A percentile compares a stretch with the other conserved stretches of the same genome.
Evolutionary conservation across 208 protist genomes (phyloP).

Genomic region (Trypanosoma rangeli): DNA sequence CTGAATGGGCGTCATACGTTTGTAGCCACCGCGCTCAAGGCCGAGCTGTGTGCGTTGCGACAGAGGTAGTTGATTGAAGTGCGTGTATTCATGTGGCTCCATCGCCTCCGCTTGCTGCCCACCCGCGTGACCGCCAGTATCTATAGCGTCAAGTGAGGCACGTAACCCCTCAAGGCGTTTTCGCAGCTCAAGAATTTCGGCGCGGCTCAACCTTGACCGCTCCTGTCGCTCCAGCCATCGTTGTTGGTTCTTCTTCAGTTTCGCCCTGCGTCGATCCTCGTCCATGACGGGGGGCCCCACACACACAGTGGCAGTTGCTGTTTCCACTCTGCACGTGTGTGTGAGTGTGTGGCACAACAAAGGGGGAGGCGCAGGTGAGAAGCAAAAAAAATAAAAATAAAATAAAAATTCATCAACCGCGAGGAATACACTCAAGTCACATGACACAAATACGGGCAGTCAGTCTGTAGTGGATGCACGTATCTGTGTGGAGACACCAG

Average conservation of each 20-base stretch:
- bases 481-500: constrained; percentile 16
- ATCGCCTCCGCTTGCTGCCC: background rate
- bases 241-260: constrained; percentile 53
- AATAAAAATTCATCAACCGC: too few species aligned
- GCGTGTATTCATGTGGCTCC: constrained; percentile 14
- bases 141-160: constrained; percentile 39
- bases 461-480: too few species aligned
- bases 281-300: constrained; percentile 25
- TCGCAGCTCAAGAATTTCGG: constrained; percentile 63
- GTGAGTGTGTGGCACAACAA: background rate
- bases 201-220: constrained; percentile 65
- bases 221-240: constrained; percentile 84
- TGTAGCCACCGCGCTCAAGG: constrained; percentile 91
- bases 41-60: constrained; percentile 91
- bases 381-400: too few species aligned
- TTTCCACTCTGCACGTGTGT: too few species aligned
- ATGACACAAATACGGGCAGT: too few species aligned
- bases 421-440: too few species aligned
- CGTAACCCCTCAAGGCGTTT: constrained; percentile 46
- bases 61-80: constrained; percentile 90
- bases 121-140: constrained; percentile 46
- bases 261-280: constrained; percentile 50
- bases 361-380: too few species aligned
- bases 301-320: constrained; percentile 8
- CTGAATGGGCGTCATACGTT: constrained; percentile 97